Base-by-base conservation (phyloP, 371 early-diverging fungal species). In the Saksenaea vasiformis region DNA sequence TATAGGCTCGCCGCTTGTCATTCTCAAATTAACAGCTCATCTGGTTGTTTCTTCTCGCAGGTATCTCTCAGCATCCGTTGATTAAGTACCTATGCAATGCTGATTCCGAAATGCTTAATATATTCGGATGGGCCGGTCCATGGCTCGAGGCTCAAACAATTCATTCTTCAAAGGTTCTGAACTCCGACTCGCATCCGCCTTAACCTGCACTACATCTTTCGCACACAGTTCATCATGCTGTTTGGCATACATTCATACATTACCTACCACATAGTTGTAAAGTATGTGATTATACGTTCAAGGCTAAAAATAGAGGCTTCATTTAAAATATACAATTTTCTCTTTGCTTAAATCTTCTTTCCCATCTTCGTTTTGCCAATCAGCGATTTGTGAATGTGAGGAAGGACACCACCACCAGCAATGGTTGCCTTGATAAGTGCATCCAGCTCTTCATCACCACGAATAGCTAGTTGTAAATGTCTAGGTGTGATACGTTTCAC, bases 391-490 rank as follows among this genome's bases (percentile, higher is more conserved):
- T 91, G 91, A 67, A 91, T 91, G 65, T 91, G 87, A 66, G 88
- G 88, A 62, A 90, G 73, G 24, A 91, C 93, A 85, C 92, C 92
- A 77, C 95, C 95, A 61, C 93, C 93, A 31, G 95, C 93, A 76
- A 95, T 95, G 39, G 95, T 95, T 28, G 94, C 94, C 65, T 89
- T 88, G 72, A 95, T 91, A 61, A 95, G 82, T 37, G 89, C 78
- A 73, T 95, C 93, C 70, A 95, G 78, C 71, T 95, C 95, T 74
- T 95, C 95, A 73, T 95, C 95, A 61, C 93, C 93, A 62, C 95
- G 89, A 70, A 95, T 95, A 56, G 95, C 95, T 35, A 95, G 76
- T 70, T 95, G 95, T 73, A 95, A 77, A 74, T 95, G 95, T 70
- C 95, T 82, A 22, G 95, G 95, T 28, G 91, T 91, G 67, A 95